Conservation (phyloP, 345 rosid genomes). For the Melaleuca quinquenervia region DNA sequence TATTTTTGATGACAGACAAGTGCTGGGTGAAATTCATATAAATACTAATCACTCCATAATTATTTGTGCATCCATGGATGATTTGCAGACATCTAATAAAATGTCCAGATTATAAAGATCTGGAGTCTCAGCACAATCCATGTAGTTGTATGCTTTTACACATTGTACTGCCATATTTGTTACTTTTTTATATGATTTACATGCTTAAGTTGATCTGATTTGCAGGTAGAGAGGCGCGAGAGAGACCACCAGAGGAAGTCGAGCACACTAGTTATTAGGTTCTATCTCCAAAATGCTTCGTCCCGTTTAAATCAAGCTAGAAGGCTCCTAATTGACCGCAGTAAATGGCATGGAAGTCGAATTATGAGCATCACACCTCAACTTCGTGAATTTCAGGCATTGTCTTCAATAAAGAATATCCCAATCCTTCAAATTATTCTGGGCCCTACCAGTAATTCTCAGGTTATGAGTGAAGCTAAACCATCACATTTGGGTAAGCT, state of each 20-base stretch:
- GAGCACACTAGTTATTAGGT: constrained; percentile 58
- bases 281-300: constrained; percentile 75
- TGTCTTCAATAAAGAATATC: constrained; percentile 59
- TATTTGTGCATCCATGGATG: neutral
- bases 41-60: neutral
- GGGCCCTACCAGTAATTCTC: constrained; percentile 41
- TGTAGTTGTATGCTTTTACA: neutral
- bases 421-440: constrained; percentile 72
- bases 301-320: constrained; percentile 80
- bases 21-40: neutral
- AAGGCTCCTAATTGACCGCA: constrained; percentile 82
- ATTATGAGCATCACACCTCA: constrained; percentile 86
- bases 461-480: constrained; percentile 19
- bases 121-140: neutral
- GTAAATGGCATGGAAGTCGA: constrained; percentile 93
- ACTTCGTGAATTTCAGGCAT: constrained; percentile 90
- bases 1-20: neutral
- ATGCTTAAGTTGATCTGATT: constrained; percentile 9
- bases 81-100: neutral
- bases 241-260: constrained; percentile 69
- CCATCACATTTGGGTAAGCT: constrained; percentile 33
- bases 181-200: neutral
- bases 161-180: neutral
- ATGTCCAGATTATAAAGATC: neutral
- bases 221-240: constrained; percentile 95